Conservation (phyloP, 176 grass and related monocot species). For the Rhynchospora tenuis region DNA sequence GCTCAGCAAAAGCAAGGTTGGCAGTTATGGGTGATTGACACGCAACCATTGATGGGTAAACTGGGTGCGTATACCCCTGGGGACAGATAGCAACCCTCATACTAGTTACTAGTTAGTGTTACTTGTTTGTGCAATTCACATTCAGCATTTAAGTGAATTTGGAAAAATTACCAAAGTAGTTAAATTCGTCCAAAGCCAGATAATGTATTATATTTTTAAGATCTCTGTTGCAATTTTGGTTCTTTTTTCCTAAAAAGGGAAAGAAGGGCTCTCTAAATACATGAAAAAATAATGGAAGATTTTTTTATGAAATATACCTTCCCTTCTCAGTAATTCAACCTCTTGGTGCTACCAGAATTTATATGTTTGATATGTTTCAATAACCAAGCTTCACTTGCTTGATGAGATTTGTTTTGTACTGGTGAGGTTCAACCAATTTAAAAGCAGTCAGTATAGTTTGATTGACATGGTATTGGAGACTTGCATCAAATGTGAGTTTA, state of each 20-base stretch:
- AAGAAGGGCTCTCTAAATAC: neutral
- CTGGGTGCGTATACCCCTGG: neutral
- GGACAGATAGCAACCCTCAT: neutral
- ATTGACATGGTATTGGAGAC: neutral
- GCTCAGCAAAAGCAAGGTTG: no score
- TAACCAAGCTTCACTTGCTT: neutral
- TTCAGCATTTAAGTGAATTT: conserved; percentile 18
- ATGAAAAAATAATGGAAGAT: neutral
- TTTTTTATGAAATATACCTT: neutral
- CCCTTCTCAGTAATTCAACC: neutral
- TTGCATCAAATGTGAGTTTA: neutral
- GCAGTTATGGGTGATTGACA: no score
- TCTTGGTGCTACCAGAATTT: neutral
- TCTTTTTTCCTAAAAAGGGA: neutral
- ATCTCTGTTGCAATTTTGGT: neutral
- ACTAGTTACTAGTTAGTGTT: neutral
- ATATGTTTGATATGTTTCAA: neutral
- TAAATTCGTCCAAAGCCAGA: conserved; percentile 11
- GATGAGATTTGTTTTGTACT: conserved; percentile 3
- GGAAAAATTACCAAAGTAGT: neutral
- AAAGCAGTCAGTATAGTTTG: neutral
- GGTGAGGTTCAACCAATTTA: neutral
- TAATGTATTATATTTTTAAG: neutral
- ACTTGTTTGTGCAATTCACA: neutral
- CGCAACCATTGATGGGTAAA: neutral